phyloP scores from a whole-genome alignment of 2,329 filamentous ascomycete genomes.

The Exophiala calicioides region DNA sequence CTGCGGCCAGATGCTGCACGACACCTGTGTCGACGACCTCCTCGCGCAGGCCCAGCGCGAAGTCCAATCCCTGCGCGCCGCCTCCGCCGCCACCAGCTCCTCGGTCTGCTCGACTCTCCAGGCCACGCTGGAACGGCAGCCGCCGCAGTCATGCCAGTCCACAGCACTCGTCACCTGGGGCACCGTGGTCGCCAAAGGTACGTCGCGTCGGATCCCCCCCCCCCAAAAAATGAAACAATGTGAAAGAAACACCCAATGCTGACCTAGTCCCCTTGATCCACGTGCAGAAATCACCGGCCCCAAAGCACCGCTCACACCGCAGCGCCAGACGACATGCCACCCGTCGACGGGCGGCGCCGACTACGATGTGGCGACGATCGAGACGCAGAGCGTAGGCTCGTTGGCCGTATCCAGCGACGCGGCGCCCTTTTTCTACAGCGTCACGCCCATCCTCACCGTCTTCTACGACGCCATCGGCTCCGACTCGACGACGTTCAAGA shows the following conservation, averaged over 20 bases:
- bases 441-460: constrained; percentile 18
- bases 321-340: constrained; percentile 16
- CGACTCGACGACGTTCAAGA: neutral
- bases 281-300: constrained; percentile 16
- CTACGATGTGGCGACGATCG: constrained; percentile 19
- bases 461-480: constrained; percentile 13
- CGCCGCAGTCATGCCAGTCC: constrained; percentile 13
- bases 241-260: no score
- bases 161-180: constrained; percentile 21
- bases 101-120: constrained; percentile 15
- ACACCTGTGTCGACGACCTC: constrained; percentile 15
- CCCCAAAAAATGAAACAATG: neutral
- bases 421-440: constrained; percentile 21
- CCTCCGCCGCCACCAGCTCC: neutral
- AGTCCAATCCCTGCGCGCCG: constrained; percentile 4
- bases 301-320: constrained; percentile 1
- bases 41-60: constrained; percentile 11
- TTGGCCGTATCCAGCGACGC: constrained; percentile 19
- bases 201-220: neutral
- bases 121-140: constrained; percentile 8
- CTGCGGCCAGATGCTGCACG: constrained; percentile 14
- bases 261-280: neutral
- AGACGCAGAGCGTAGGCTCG: constrained; percentile 16
- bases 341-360: constrained; percentile 11
- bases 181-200: constrained; percentile 17